Evolutionary conservation across 495 filamentous ascomycete genomes (phyloP).

Genomic region (Penicillium canariense): DNA sequence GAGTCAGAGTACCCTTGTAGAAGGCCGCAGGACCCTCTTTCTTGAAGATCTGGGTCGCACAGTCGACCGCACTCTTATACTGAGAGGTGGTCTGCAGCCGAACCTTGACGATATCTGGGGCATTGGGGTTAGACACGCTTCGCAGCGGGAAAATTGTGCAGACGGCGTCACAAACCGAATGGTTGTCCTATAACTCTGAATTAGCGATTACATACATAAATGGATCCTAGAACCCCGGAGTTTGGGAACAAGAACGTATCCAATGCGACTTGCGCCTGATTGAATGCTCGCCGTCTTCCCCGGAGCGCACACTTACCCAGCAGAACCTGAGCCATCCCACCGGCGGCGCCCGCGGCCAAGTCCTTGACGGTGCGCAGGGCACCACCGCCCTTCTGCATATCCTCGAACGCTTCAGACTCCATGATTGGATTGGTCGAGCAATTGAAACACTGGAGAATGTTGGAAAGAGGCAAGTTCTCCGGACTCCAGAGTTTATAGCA

Average conservation of each 20-base stretch:
- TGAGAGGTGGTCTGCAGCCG: constrained; percentile 84
- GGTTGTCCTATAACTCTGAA: constrained; percentile 69
- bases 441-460: neutral
- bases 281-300: neutral
- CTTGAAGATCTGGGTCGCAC: constrained; percentile 77
- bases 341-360: constrained; percentile 83
- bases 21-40: constrained; percentile 89
- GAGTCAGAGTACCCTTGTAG: constrained; percentile 98
- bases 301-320: constrained; percentile 64
- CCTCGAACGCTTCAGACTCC: constrained; percentile 42
- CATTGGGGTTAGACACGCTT: constrained; percentile 17
- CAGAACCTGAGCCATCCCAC: constrained; percentile 91
- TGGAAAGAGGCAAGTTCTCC: constrained; percentile 16
- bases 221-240: neutral
- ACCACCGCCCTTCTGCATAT: constrained; percentile 37
- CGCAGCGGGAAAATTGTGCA: constrained; percentile 1
- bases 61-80: constrained; percentile 76
- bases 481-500: constrained; percentile 29
- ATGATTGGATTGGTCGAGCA: constrained; percentile 15
- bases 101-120: constrained; percentile 92
- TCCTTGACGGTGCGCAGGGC: constrained; percentile 76
- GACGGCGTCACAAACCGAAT: constrained; percentile 57
- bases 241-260: neutral
- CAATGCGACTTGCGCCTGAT: neutral
- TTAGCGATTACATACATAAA: constrained; percentile 25